Base-by-base conservation (phyloP, 2,329 filamentous ascomycete genomes). In the Gnomoniopsis sp. region DNA sequence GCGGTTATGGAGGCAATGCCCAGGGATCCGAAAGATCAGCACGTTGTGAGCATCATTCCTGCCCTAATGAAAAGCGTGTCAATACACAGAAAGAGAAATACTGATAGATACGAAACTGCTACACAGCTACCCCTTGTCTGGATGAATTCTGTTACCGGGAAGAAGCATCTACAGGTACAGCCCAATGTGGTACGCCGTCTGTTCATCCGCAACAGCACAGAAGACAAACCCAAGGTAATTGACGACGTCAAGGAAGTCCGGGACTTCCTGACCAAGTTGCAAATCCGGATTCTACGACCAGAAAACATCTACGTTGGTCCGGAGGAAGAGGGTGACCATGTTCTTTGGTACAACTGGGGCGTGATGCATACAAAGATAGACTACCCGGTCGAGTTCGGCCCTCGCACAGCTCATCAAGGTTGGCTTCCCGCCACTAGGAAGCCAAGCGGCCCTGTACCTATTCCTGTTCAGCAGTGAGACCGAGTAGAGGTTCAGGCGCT, bases 281-380 rank as follows among this genome's bases (percentile, higher is more conserved):
- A 75, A 56, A 67, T 71, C 55, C 65, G 74, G 3, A 69, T 77
- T 26, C 59, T 77, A 19, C 68, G 67, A 51, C 76, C 75, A 0
- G 76, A 77, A 61, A 76, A 76, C 61, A 71, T 78, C 41, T 65
- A 73, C 56, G 63, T 74, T 4, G 72, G 71, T 1, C 67, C 66
- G 12, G 62, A 71, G 2, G 71, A 75, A 11, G 74, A 77, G 49
- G 75, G 76, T 2, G 76, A 78, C 61, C 69, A 77, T n/a, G 64
- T 72, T 22, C 69, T 75, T 64, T 76, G 73, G 73, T 71, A 74
- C 41, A 76, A 77, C 62, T 75, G 70, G 57, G 70, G 71, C 55
- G 61, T 70, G 43, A 73, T 77, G 57, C 75, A 77, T 55, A 71
- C 71, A 0, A 72, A 73, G 0, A 67, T 77, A n/a, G 76, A 77